phyloP scores from a whole-genome alignment of 202 grass and related monocot genomes.

The Schoenoplectus triqueter region DNA sequence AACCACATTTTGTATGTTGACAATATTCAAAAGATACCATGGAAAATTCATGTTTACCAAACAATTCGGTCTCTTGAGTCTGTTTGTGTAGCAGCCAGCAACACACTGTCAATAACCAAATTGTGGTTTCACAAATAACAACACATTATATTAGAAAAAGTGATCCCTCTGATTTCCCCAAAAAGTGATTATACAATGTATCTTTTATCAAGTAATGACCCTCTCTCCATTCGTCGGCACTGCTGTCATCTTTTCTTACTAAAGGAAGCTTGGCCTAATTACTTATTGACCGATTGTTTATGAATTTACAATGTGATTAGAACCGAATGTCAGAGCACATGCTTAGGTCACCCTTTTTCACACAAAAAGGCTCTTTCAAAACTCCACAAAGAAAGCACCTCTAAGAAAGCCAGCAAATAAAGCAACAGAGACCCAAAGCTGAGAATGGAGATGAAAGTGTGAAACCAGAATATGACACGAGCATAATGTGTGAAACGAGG shows the following conservation, averaged over 20 bases:
- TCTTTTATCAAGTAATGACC: neutral
- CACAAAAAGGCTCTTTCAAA: conserved; percentile 35
- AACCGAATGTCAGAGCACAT: conserved; percentile 45
- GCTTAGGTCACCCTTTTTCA: conserved; percentile 27
- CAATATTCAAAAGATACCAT: neutral
- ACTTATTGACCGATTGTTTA: conserved; percentile 3
- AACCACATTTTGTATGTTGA: neutral
- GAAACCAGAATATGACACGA: conserved; percentile 25
- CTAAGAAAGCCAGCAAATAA: conserved; percentile 39
- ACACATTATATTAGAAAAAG: neutral
- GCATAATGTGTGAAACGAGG: conserved; percentile 10
- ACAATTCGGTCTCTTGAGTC: neutral
- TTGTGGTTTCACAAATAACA: neutral
- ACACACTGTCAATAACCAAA: neutral
- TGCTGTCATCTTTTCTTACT: conserved; percentile 9
- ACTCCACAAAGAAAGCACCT: conserved; percentile 3
- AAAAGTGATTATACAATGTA: neutral
- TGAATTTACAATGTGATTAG: conserved; percentile 19
- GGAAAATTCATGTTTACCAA: conserved; percentile 9
- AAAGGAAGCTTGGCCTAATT: neutral
- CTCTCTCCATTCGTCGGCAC: neutral
- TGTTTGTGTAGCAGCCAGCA: neutral
- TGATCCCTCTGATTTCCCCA: neutral
- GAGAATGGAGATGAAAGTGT: conserved; percentile 19
- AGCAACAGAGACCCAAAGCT: conserved; percentile 28